phyloP scores from a whole-genome alignment of 1,284 basidiomycete species.

The Mrakiaceae sp. region DNA sequence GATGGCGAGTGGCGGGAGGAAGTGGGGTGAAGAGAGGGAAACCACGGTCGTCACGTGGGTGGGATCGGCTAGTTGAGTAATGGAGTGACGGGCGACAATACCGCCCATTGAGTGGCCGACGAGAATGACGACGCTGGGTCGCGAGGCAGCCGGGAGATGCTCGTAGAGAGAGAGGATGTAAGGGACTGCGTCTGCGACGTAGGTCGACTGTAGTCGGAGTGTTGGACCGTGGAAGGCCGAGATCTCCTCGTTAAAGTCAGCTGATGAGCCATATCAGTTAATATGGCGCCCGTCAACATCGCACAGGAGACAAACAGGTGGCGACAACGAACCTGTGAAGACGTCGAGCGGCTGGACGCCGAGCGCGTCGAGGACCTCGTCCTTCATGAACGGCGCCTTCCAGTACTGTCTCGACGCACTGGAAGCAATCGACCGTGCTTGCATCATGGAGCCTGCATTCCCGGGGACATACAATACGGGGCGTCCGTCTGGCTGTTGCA shows the following conservation, averaged over 20 bases:
- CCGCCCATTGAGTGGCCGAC: conserved; percentile 99
- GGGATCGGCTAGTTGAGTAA: conserved; percentile 50
- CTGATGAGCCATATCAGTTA: conserved; percentile 36
- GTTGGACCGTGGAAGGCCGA: conserved; percentile 91
- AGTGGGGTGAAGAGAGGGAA: conserved; percentile 91
- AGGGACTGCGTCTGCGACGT: conserved; percentile 57
- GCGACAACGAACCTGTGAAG: conserved; percentile 52
- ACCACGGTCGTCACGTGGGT: conserved; percentile 61
- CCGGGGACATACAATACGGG: conserved; percentile 96
- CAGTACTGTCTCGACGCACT: conserved; percentile 74
- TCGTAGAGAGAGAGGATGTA: conserved; percentile 69
- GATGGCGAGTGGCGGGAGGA: conserved; percentile 77
- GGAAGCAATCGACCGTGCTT: conserved; percentile 88
- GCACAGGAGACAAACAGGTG: not conserved
- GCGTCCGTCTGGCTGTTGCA: conserved; percentile 42
- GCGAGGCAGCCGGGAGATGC: conserved; percentile 27
- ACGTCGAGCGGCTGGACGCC: conserved; percentile 58
- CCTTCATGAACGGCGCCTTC: conserved; percentile 38
- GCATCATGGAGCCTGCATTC: conserved; percentile 88
- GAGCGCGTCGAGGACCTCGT: conserved; percentile 40
- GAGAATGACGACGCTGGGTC: conserved; percentile 47
- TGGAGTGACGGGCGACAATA: conserved; percentile 56
- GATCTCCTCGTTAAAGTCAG: conserved; percentile 95
- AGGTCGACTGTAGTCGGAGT: conserved; percentile 68
- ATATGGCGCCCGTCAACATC: not conserved